Percentiles rank a stretch among this genome's conserved stretches.
Conservation (phyloP, 768 basidiomycete species). For the Pleurotus citrinopileatus region DNA sequence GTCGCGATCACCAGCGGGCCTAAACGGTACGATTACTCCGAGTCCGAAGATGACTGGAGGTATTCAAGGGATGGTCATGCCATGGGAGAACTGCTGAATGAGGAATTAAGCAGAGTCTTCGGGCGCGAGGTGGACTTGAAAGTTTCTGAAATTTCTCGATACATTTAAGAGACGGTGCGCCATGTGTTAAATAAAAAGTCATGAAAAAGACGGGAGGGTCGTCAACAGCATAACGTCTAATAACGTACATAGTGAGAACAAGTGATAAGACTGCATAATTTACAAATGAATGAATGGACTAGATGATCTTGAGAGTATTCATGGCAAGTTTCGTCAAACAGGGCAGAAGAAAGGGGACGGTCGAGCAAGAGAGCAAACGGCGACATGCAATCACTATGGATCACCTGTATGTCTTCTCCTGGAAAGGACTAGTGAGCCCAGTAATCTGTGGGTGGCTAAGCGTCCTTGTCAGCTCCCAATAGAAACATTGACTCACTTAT, state of each 20-base stretch:
- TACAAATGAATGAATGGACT: slow-evolving; percentile 4
- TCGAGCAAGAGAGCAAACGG: slow-evolving; percentile 1
- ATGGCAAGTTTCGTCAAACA: too few species aligned
- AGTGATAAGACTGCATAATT: slow-evolving; percentile 11
- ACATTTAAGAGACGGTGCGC: slow-evolving; percentile 7
- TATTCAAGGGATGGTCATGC: slow-evolving; percentile 67
- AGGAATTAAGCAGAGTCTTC: slow-evolving; percentile 52
- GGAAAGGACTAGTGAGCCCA: slow-evolving; percentile 65
- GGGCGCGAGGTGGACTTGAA: slow-evolving; percentile 27
- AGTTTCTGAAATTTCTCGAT: slow-evolving; percentile 21
- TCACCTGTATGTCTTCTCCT: slow-evolving; percentile 41
- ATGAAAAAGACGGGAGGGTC: neutral
- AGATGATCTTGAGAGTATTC: too few species aligned
- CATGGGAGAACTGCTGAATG: slow-evolving; percentile 61
- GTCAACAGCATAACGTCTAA: neutral
- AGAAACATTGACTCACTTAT: slow-evolving; percentile 42
- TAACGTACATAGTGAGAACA: slow-evolving; percentile 2
- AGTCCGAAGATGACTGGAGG: slow-evolving; percentile 60
- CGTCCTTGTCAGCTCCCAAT: neutral
- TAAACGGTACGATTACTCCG: slow-evolving; percentile 83
- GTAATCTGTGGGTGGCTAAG: slow-evolving; percentile 36
- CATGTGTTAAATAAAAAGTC: neutral
- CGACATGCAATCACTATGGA: slow-evolving; percentile 8
- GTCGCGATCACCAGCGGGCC: slow-evolving; percentile 61
- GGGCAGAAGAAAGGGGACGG: neutral